Evolutionary conservation across 2,329 filamentous ascomycete genomes (phyloP).

Genomic region (Fusarium staphyleae): DNA sequence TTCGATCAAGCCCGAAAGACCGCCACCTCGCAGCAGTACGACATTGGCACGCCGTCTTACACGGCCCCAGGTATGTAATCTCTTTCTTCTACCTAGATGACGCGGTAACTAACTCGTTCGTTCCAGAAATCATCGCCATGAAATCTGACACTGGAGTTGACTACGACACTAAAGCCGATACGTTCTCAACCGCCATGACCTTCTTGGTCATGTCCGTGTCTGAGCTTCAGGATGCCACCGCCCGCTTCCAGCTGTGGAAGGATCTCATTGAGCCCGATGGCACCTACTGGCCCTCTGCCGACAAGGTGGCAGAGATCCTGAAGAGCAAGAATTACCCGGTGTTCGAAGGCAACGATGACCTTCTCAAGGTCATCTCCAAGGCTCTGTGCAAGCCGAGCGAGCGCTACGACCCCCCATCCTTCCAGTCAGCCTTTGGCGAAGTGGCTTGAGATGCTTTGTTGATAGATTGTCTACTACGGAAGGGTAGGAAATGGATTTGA

Average conservation of each 20-base stretch:
- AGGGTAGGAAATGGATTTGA: background rate
- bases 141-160: background rate
- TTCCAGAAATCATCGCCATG: constrained; percentile 15
- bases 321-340: background rate
- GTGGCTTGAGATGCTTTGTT: constrained; percentile 1
- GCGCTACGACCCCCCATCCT: constrained; percentile 4
- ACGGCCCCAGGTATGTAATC: constrained; percentile 8
- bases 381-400: constrained; percentile 11
- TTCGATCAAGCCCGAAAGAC: constrained; percentile 13
- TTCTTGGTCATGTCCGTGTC: constrained; percentile 14
- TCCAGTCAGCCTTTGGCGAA: constrained; percentile 5
- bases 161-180: constrained; percentile 12
- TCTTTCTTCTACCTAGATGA: rapidly evolving
- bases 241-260: constrained; percentile 17
- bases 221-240: background rate
- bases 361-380: constrained; percentile 13
- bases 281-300: background rate
- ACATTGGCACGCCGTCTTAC: constrained; percentile 15
- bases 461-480: background rate
- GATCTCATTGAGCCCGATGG: constrained; percentile 13
- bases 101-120: background rate
- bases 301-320: background rate
- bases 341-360: constrained; percentile 10
- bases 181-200: constrained; percentile 7
- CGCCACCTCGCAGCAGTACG: background rate